A percentile compares a stretch with the other conserved stretches of the same genome.
These are phyloP conservation scores for Selaginella tamariscina DNA, from an alignment of 75 land plant species.

Conservation along the genomic window DNA sequence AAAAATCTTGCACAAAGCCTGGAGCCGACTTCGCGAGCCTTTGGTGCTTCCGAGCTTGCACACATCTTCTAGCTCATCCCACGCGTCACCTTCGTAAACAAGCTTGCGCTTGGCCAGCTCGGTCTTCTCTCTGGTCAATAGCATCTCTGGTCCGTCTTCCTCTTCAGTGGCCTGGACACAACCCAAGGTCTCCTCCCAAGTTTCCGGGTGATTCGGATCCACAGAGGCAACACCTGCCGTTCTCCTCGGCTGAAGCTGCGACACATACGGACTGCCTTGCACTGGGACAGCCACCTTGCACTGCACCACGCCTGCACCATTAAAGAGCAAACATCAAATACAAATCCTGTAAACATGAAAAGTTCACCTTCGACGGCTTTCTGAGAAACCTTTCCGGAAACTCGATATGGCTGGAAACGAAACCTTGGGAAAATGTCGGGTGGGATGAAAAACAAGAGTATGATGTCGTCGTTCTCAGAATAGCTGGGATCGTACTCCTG, in stretches of 20 bases:
- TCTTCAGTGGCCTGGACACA: not conserved
- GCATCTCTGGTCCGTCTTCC: not conserved
- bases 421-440: not conserved
- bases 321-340: not conserved
- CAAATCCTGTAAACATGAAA: too few relatives aligned
- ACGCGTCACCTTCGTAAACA: not conserved
- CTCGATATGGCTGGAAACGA: not conserved
- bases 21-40: not conserved
- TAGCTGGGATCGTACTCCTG: not conserved
- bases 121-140: not conserved
- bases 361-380: not conserved
- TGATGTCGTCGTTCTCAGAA: not conserved
- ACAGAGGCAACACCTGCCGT: not conserved
- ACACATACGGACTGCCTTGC: not conserved
- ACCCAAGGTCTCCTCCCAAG: not conserved
- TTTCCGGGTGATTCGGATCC: not conserved
- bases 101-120: not conserved
- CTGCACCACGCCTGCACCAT: not conserved
- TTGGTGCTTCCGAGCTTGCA: not conserved
- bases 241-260: not conserved
- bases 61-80: not conserved
- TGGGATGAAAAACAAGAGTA: not conserved
- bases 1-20: not conserved
- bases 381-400: not conserved
- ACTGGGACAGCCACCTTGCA: not conserved